Percentiles rank a stretch among this genome's conserved stretches.
These are phyloP conservation scores for Cerrena zonata DNA, from an alignment of 1,284 basidiomycete species.

Conservation along the genomic window DNA sequence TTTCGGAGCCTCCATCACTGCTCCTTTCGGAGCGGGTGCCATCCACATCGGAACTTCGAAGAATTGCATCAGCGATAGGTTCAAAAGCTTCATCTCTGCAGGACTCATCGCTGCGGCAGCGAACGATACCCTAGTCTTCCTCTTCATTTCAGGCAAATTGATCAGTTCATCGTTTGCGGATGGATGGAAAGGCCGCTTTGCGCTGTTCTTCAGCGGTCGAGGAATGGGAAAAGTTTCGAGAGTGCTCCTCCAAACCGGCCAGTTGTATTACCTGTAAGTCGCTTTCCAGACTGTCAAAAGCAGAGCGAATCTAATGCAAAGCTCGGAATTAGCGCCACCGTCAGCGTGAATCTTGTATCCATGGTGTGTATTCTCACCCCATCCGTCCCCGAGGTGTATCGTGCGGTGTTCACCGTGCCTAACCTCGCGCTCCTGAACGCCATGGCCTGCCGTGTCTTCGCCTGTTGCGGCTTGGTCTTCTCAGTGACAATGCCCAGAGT, in stretches of 20 bases:
- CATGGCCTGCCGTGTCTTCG: conserved; percentile 27
- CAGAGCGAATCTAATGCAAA: too few species aligned
- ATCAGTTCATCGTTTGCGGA: conserved; percentile 2
- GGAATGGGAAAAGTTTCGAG: conserved; percentile 5
- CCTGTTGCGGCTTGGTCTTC: conserved; percentile 13
- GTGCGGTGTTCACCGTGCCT: conserved; percentile 13
- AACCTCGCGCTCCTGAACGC: conserved; percentile 21
- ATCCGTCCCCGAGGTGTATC: conserved; percentile 4
- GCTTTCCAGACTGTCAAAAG: too few species aligned
- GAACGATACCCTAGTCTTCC: conserved; percentile 5
- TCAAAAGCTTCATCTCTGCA: conserved; percentile 3
- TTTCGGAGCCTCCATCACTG: conserved; percentile 1
- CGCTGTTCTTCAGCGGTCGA: conserved; percentile 3
- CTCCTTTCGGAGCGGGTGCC: conserved; percentile 5
- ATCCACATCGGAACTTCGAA: conserved; percentile 6
- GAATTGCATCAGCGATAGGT: conserved; percentile 5
- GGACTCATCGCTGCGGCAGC: conserved; percentile 5
- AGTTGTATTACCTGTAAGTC: too few species aligned
- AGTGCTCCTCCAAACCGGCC: neutral
- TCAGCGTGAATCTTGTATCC: conserved; percentile 5
- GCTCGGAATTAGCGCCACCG: conserved; percentile 3
- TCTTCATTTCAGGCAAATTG: conserved; percentile 1
- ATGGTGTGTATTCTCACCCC: conserved; percentile 5
- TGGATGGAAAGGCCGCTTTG: neutral
- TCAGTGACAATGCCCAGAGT: neutral